These are phyloP conservation scores for Leccinum broughii DNA, from an alignment of 768 basidiomycete species.

Conservation along the genomic window DNA sequence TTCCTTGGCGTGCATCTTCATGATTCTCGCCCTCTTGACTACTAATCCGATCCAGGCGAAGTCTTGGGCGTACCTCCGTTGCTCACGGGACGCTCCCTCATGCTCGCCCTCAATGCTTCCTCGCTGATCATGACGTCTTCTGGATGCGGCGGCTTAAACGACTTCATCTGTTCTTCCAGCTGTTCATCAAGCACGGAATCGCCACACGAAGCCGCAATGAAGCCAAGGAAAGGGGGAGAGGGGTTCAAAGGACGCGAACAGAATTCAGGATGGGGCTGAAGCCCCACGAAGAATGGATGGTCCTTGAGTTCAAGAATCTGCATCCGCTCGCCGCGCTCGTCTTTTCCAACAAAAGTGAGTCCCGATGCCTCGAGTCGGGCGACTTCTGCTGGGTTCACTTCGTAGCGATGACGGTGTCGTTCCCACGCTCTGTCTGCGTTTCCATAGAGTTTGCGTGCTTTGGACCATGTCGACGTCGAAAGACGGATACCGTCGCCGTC, in stretches of 20 bases:
- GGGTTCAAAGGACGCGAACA: slow-evolving; percentile 98
- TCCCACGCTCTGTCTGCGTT: slow-evolving; percentile 87
- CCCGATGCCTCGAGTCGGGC: slow-evolving; percentile 69
- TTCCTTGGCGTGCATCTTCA: neutral
- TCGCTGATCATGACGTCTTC: slow-evolving; percentile 74
- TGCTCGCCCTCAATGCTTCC: slow-evolving; percentile 45
- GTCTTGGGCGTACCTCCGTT: slow-evolving; percentile 25
- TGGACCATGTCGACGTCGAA: slow-evolving; percentile 67
- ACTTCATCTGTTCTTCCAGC: slow-evolving; percentile 57
- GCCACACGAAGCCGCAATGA: slow-evolving; percentile 79
- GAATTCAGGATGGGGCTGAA: slow-evolving; percentile 98
- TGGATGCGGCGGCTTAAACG: slow-evolving; percentile 76
- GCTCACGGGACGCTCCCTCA: slow-evolving; percentile 32
- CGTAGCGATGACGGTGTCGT: slow-evolving; percentile 92
- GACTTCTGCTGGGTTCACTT: slow-evolving; percentile 91
- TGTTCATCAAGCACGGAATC: slow-evolving; percentile 64
- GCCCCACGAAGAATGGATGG: slow-evolving; percentile 90
- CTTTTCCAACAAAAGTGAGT: slow-evolving; percentile 81
- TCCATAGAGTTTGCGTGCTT: slow-evolving; percentile 79
- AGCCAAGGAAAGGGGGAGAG: slow-evolving; percentile 94
- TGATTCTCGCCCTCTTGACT: slow-evolving; percentile 2
- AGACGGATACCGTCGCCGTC: slow-evolving; percentile 12
- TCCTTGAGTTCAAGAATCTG: slow-evolving; percentile 89
- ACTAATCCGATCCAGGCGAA: slow-evolving; percentile 23
- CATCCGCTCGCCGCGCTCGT: slow-evolving; percentile 97